These are phyloP conservation scores for Annona cherimola DNA, from an alignment of 164 flowering plant genomes.

Conservation along the genomic window DNA sequence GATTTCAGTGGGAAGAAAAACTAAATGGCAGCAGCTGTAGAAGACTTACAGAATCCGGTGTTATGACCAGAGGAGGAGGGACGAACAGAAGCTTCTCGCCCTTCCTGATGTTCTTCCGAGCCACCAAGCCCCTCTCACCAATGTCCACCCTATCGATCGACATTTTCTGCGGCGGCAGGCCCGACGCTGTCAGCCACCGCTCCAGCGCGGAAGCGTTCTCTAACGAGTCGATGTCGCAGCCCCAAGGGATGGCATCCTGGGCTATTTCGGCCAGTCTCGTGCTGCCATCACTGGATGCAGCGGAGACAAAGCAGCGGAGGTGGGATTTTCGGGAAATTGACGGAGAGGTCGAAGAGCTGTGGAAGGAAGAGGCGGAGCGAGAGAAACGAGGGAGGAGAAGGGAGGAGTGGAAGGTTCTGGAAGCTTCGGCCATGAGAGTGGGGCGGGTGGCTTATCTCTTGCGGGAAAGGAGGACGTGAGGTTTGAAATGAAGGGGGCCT, in stretches of 20 bases:
- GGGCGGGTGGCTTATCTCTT: slow-evolving; percentile 25
- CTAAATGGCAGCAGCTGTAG: no score
- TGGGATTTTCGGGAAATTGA: slow-evolving; percentile 3
- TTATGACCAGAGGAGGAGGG: slow-evolving; percentile 76
- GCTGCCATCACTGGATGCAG: slow-evolving; percentile 22
- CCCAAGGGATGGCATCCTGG: slow-evolving; percentile 54
- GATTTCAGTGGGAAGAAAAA: not conserved
- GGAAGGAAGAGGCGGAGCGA: slow-evolving; percentile 15
- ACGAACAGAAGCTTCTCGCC: slow-evolving; percentile 92
- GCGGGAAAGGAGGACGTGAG: slow-evolving; percentile 4
- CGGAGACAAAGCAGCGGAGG: slow-evolving; percentile 48
- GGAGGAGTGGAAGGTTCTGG: slow-evolving; percentile 29
- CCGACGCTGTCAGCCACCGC: slow-evolving; percentile 68
- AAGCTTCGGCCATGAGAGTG: slow-evolving; percentile 50
- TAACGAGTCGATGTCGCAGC: slow-evolving; percentile 76
- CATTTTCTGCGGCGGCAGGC: slow-evolving; percentile 89
- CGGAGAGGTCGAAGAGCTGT: slow-evolving; percentile 1
- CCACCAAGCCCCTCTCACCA: slow-evolving; percentile 91
- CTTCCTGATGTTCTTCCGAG: slow-evolving; percentile 72
- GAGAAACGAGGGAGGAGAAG: slow-evolving; percentile 30
- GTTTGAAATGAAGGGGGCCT: not conserved
- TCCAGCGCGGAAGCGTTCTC: slow-evolving; percentile 72
- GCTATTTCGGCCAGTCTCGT: slow-evolving; percentile 6
- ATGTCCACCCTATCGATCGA: slow-evolving; percentile 61
- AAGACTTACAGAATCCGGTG: slow-evolving; percentile 62